Conservation (phyloP, 1,284 basidiomycete genomes). For the Filobasidium uniguttulatum region DNA sequence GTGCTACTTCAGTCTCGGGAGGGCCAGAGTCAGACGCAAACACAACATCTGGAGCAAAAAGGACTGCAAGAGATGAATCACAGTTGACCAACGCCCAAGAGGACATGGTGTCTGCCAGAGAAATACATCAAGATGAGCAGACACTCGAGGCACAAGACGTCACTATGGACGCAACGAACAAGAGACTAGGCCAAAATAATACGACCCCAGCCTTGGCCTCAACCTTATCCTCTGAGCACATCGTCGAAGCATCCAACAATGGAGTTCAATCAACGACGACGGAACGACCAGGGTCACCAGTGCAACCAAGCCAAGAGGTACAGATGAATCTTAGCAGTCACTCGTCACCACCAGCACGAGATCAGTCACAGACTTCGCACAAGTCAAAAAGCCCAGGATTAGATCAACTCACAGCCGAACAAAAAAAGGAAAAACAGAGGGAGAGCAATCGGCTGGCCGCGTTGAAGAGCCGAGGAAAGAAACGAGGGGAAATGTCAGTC, state of each 20-base stretch:
- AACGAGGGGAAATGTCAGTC: constrained; percentile 29
- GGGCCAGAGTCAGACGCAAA: not conserved
- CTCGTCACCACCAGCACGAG: no score
- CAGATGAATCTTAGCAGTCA: not conserved
- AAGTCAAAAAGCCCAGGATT: no score
- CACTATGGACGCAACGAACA: no score
- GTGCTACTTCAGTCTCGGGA: no score
- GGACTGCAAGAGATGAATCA: not conserved
- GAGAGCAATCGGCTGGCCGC: constrained; percentile 33
- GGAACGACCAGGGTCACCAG: not conserved
- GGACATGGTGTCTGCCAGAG: not conserved
- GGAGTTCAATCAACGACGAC: not conserved
- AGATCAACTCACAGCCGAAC: constrained; percentile 3
- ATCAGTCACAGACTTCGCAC: no score
- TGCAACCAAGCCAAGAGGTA: not conserved
- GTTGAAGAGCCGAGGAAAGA: constrained; percentile 29
- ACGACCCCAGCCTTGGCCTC: no score
- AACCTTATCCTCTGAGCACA: no score
- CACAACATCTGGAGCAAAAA: not conserved
- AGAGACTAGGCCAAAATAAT: no score
- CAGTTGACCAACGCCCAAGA: not conserved
- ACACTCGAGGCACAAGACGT: not conserved
- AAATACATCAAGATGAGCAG: not conserved
- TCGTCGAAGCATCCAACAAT: not conserved
- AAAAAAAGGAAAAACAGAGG: constrained; percentile 30